Base-by-base conservation (phyloP, 116 monocot genomes). In the Papilionanthe hybrid region DNA sequence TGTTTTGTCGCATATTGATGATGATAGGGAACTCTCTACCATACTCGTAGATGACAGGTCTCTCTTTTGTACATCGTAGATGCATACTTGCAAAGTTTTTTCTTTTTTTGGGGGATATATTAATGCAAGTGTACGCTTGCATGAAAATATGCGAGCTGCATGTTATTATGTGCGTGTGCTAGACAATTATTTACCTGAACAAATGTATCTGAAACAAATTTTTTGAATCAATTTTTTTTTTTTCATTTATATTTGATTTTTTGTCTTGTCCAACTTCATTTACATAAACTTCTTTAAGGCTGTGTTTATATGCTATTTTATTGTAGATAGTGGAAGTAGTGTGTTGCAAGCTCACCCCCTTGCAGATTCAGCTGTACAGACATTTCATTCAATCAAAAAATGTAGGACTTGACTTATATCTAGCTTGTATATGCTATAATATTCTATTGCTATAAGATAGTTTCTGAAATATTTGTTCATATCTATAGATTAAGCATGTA, bases 331-430 rank as follows among this genome's bases (percentile, higher is more conserved):
- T 95, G 75, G 93, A 99, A 86, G 95, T 99, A 47, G 93, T 99
- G 47, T 95, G 98, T 82, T 99, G 98, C 87, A 94, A 90, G 85
- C 78, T 99, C 84, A 94, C 91, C 77, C 78, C 89, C 82, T 85
- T 99, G 50, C 98, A 99, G 49, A 75, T 90, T 12, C 82, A 89
- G 75, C 81, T 99, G 32, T 99, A 99, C 75, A 88, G 84, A 23
- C 95, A 95, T 86, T 99, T 99, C 83, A 85, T 99, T 82, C 88
- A 94, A 68, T 99, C 98, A 9, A 99, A 95, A 91, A 93, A 95
- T 89, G 98, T 99, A 57, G 86, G 92, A 56, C 44, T n/a, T 73
- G 73, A n/a, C 27, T 49, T 75, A 25, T 75, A 27, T 50, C 22
- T 1, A 74, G 12, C 13, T 50, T 75, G 11, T 19, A 72, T 45